Base-by-base conservation (phyloP, 345 rosid genomes). In the Melaleuca quinquenervia region DNA sequence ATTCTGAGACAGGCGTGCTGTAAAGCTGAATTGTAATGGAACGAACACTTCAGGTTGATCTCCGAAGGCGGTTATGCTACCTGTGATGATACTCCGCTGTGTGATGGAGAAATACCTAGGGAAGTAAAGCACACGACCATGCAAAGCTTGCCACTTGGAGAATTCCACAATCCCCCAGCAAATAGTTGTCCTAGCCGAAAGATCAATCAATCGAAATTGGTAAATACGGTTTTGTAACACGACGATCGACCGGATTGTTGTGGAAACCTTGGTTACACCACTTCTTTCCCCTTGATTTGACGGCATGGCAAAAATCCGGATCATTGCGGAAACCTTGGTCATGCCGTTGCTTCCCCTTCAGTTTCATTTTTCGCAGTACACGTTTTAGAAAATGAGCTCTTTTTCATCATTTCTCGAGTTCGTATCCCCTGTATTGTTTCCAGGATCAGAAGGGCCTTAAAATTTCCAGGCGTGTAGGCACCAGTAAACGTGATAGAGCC, bases 161-260 rank as follows among this genome's bases (percentile, higher is more conserved):
- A 62, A 70, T 82, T 83, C 87, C 88, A 87, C 10, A 52, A 55
- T 56, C 89, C 91, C 74, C 87, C 88, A 11, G 86, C 87, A 52
- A 83, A 50, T 50, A 87, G 44, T 6, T n/a, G 64, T 32, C 56
- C 45, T 76, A 41, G 84, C 76, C 9, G 87, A 84, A 52, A 58
- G 70, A 58, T 32, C 70, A 12, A 32, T 26, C 16, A n/a, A n/a
- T 58, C 32, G 70, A 26, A 26, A 1, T 58, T 10, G 32, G 32
- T n/a, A 58, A 58, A n/a, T 58, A n/a, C 14, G n/a, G n/a, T n/a
- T n/a, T n/a, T n/a, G n/a, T n/a, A n/a, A n/a, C n/a, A n/a, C n/a
- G n/a, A n/a, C n/a, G n/a, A n/a, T n/a, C n/a, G n/a, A n/a, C n/a
- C n/a, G n/a, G n/a, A n/a, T n/a, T n/a, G n/a, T n/a, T n/a, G n/a